Base-by-base conservation (phyloP, 495 filamentous ascomycete species). In the Pyrenopolyporus hunteri region DNA sequence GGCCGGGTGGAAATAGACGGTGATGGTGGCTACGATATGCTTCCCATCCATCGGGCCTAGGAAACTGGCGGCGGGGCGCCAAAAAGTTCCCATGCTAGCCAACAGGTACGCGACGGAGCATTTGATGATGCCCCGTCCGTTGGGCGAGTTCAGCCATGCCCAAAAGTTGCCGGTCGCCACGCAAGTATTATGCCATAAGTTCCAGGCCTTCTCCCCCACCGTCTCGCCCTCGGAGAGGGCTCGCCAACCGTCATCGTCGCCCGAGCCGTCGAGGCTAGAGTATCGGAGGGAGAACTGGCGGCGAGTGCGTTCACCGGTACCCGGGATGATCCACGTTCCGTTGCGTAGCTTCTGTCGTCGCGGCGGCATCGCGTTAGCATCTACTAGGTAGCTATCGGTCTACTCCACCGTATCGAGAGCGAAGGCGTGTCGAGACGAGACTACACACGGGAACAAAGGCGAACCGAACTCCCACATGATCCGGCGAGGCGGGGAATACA, bases 1-100 rank as follows among this genome's bases (percentile, higher is more conserved):
- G 9, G 93, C 91, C n/a, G 94, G 93, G 73, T 98, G 93, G 74
- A 98, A 98, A 66, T 97, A 98, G 7, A 97, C 93, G 14, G 89
- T 91, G 43, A 96, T 84, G 2, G 92, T 95, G 42, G 92, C 90
- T 32, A 96, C 93, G 77, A 98, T 87, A 74, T 98, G 94, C 72
- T 98, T 98, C 17, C 93, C 92, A 79, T 98, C 93, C 68, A 93
- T 89, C 58, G 86, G 82, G 4, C 94, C 94, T 29, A 98, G 77
- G 52, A 89, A 78, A 2, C 78, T 76, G 3, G 92, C 85, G 43
- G 97, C 79, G 3, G 84, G 81, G 4, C 86, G 84, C 60, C 90
- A 86, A 64, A 93, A 97, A 0, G 94, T 98, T 10, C 87, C 92
- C 70, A 96, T 75, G 52, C 91, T 96, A 7, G 89, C 94, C 14